Conservation (phyloP, 768 basidiomycete genomes). For the Xerocomus potaroensis region DNA sequence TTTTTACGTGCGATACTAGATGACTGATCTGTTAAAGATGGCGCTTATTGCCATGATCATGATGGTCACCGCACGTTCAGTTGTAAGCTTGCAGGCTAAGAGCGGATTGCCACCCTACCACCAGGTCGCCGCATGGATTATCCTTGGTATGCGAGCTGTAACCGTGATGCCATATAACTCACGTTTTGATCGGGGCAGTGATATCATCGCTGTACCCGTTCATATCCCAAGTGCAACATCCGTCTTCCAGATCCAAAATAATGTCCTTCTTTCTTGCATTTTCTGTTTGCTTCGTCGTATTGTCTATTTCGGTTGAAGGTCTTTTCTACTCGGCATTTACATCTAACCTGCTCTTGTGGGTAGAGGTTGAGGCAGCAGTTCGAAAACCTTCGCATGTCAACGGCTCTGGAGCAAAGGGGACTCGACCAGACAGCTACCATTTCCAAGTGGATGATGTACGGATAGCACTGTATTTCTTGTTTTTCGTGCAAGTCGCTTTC, state of each 20-base stretch:
- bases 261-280: slow-evolving; percentile 67
- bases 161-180: neutral
- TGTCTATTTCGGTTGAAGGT: slow-evolving; percentile 80
- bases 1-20: neutral
- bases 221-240: slow-evolving; percentile 31
- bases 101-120: slow-evolving; percentile 57
- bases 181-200: slow-evolving; percentile 39
- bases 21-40: slow-evolving; percentile 30
- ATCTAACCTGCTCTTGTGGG: slow-evolving; percentile 60
- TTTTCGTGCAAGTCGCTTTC: slow-evolving; percentile 84
- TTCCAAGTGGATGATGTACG: slow-evolving; percentile 61
- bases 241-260: slow-evolving; percentile 46
- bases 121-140: slow-evolving; percentile 60
- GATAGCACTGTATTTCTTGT: slow-evolving; percentile 77
- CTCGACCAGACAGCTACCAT: slow-evolving; percentile 27
- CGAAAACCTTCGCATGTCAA: slow-evolving; percentile 5
- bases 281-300: slow-evolving; percentile 68
- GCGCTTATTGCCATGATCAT: slow-evolving; percentile 44
- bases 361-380: slow-evolving; percentile 50
- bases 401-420: slow-evolving; percentile 1
- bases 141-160: slow-evolving; percentile 50
- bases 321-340: slow-evolving; percentile 75
- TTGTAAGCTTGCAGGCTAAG: slow-evolving; percentile 58
- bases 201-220: slow-evolving; percentile 52
- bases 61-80: slow-evolving; percentile 54